Conservation (phyloP, 352 stramenopile species). For the Pythium chondricola region DNA sequence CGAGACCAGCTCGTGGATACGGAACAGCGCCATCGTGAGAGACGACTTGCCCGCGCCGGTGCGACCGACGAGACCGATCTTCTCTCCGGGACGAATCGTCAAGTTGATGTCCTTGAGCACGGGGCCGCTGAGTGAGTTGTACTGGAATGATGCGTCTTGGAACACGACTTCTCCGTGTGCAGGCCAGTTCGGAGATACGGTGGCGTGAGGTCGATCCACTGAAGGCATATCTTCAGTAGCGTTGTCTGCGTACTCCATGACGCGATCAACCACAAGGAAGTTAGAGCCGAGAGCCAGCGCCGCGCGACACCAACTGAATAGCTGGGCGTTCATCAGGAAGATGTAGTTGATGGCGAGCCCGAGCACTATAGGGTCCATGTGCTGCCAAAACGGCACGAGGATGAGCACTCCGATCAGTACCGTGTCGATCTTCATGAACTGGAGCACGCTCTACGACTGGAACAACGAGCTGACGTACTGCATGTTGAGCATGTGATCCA, state of each 20-base stretch:
- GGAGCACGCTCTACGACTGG: conserved; percentile 11
- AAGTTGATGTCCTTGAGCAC: conserved; percentile 25
- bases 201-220: conserved; percentile 1
- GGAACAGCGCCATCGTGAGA: conserved; percentile 13
- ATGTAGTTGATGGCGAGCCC: conserved; percentile 74
- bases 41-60: conserved; percentile 30
- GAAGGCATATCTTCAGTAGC: conserved; percentile 27
- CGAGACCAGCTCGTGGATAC: conserved; percentile 13
- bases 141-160: conserved; percentile 26
- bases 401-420: conserved; percentile 15
- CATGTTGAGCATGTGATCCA: conserved; percentile 17
- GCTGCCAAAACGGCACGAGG: conserved; percentile 5
- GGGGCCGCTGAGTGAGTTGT: conserved; percentile 1
- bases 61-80: conserved; percentile 75
- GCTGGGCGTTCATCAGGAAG: conserved; percentile 19
- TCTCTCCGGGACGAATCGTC: conserved; percentile 34
- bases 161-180: conserved; percentile 8
- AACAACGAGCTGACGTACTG: conserved; percentile 12
- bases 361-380: conserved; percentile 37
- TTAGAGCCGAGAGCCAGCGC: conserved; percentile 47
- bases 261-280: conserved; percentile 16
- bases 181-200: conserved; percentile 1
- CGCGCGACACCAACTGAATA: conserved; percentile 32
- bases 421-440: conserved; percentile 18
- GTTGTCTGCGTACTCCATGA: conserved; percentile 14